Base-by-base conservation (phyloP, 805 yeast species). In the Kuraishia piskuri region DNA sequence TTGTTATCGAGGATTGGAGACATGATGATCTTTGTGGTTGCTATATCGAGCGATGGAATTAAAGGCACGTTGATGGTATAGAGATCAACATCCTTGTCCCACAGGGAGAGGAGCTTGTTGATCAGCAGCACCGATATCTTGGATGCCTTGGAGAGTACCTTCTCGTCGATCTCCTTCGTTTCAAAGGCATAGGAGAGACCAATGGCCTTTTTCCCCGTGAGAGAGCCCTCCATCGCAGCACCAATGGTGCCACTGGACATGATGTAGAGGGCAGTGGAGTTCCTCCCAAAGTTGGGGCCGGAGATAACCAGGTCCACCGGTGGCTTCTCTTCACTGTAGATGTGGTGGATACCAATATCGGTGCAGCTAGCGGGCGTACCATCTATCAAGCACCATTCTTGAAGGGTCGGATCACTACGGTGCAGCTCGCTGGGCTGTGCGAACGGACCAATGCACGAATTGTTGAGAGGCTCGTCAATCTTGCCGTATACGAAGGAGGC, bases 321-420 rank as follows among this genome's bases (percentile, higher is more conserved):
- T 2, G 77, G 78, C 45, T 72, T 69, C 49, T 77, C 72, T 22
- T 72, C 66, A 19, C 66, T 65, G 55, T 78, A 74, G 53, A 90
- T 66, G 63, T 89, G 90, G 61, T 89, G 84, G 48, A 88, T 69
- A 1, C 97, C 99, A 53, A 94, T 80, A 68, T 92, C 96, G 3
- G 96, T 79, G 68, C 97, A 90, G 1, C 96, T 87, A 17, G 98
- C 99, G 0, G 99, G 99, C 0, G 99, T 94, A 46, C 96, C 96
- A 67, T 89, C 90, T 10, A 94, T 72, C 50, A 92, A 70, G 44
- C 83, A 78, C 97, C 98, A 94, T 67, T 90, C 96, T 61, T 84
- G 83, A 59, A 72, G 69, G 50, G 62, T 65, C 1, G 73, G 70
- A 17, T 77, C 75, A 1, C 63, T 59, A 17, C 48, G 48, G 20